phyloP scores from a whole-genome alignment of 2,329 filamentous ascomycete genomes.

The Pseudogymnoascus sp. region DNA sequence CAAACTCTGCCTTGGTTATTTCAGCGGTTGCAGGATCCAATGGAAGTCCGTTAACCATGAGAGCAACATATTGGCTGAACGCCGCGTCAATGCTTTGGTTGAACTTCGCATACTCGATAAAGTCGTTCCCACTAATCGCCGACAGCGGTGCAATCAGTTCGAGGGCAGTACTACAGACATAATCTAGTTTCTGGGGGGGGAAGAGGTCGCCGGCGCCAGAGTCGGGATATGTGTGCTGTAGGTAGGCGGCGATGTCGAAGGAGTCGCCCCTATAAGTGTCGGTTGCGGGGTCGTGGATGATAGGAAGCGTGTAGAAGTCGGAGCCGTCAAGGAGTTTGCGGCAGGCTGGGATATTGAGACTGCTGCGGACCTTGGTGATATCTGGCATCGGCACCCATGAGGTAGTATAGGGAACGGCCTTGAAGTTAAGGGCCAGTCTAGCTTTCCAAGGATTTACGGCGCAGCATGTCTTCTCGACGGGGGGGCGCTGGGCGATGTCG shows the following conservation, averaged over 20 bases:
- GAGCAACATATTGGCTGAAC: conserved; percentile 40
- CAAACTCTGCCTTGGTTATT: conserved; percentile 39
- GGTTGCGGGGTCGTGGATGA: conserved; percentile 42
- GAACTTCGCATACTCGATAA: conserved; percentile 37
- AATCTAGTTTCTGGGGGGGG: conserved; percentile 34
- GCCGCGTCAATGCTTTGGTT: conserved; percentile 47
- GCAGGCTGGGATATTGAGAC: conserved; percentile 39
- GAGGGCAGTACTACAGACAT: conserved; percentile 26
- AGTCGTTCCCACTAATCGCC: conserved; percentile 16
- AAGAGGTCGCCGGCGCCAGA: conserved; percentile 42
- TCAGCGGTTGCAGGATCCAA: conserved; percentile 42
- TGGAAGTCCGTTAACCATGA: conserved; percentile 38
- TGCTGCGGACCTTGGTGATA: conserved; percentile 40
- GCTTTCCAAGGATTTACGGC: conserved; percentile 43
- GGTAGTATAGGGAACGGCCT: conserved; percentile 39
- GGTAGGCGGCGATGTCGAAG: conserved; percentile 56
- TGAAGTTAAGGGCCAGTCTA: conserved; percentile 44
- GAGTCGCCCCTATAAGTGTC: conserved; percentile 47
- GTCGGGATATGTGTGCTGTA: conserved; percentile 44
- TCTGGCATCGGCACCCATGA: conserved; percentile 46
- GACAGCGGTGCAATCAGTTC: conserved; percentile 34
- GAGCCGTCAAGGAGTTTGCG: conserved; percentile 49
- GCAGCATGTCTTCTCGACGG: conserved; percentile 9
- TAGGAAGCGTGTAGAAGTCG: conserved; percentile 54
- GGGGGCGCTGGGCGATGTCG: conserved; percentile 13